A percentile compares a stretch with the other conserved stretches of the same genome.
Evolutionary conservation across 2,329 filamentous ascomycete species (phyloP).

Genomic region (Zopfia rhizophila): DNA sequence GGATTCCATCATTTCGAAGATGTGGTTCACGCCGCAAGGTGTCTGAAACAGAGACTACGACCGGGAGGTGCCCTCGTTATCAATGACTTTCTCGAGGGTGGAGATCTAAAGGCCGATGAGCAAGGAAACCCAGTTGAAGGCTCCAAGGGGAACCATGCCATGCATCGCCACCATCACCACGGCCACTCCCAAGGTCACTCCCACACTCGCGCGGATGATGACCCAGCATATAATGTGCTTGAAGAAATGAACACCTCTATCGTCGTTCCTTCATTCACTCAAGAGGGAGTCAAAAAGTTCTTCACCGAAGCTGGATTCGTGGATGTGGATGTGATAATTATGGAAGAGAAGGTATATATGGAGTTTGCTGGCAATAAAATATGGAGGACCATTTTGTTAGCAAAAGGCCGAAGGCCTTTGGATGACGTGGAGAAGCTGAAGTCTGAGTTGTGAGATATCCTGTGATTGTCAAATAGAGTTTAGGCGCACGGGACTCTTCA

Average conservation of each 20-base stretch:
- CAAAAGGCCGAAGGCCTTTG: slow-evolving; percentile 59
- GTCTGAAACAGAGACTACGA: slow-evolving; percentile 70
- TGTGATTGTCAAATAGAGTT: no score
- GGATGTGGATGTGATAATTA: slow-evolving; percentile 67
- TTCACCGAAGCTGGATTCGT: slow-evolving; percentile 70
- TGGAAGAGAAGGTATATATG: slow-evolving; percentile 64
- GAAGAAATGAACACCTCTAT: slow-evolving; percentile 63
- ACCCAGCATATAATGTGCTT: slow-evolving; percentile 19
- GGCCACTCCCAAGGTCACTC: slow-evolving; percentile 34
- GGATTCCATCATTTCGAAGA: slow-evolving; percentile 66
- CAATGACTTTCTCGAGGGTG: slow-evolving; percentile 73
- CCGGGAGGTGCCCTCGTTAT: slow-evolving; percentile 75
- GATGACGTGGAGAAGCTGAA: slow-evolving; percentile 26
- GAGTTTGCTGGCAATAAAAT: slow-evolving; percentile 49
- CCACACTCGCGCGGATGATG: slow-evolving; percentile 25
- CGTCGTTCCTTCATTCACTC: slow-evolving; percentile 72
- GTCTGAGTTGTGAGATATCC: slow-evolving; percentile 39
- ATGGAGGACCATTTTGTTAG: slow-evolving; percentile 62
- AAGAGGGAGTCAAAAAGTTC: slow-evolving; percentile 67
- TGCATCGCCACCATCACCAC: slow-evolving; percentile 28
- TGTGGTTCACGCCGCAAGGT: slow-evolving; percentile 67
- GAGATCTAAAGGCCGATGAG: slow-evolving; percentile 40
- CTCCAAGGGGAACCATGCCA: slow-evolving; percentile 37
- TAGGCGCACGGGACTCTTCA: no score
- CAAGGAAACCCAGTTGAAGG: slow-evolving; percentile 33